Evolutionary conservation across 192 early-diverging fungal species (phyloP), one percentile per base, ranked within the genome.

Genomic region (Coemansia biformis): DNA sequence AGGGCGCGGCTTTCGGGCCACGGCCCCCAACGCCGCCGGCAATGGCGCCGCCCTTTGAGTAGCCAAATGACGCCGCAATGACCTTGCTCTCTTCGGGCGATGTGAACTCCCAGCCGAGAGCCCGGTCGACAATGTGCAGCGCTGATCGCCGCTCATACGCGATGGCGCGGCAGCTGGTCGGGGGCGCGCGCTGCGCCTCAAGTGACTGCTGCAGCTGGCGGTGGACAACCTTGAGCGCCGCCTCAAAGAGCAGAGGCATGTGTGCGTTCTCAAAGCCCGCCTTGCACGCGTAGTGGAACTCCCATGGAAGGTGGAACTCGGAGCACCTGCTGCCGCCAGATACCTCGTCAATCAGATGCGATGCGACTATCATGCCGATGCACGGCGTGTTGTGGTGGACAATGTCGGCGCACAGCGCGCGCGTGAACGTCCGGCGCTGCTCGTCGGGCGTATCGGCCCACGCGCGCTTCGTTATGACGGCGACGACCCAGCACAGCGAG

Each of bases 261-360:
- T 73, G 62, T 21, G 50, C 36, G 29, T 51, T 55, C 32, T 73
- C 69, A 47, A 73, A 73, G 16, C 63, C 50, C 8, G 46, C 45
- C 37, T 73, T 73, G 54, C 69, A 73, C 28, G 62, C 16, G 42
- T 66, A 73, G 38, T 73, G 69, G 18, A 73, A 73, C 36, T 73
- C 69, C 69, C 69, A 73, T 11, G 69, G 69, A 8, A 73, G 40
- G 18, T 52, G 48, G 31, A 73, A 65, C 50, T 73, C 62, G 11
- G 69, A 65, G 36, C 69, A 73, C 30, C 58, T 73, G 58, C 63
- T 73, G 32, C 63, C 69, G 30, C 69, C 69, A 4, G 69, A 24
- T n/a, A 73, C 43, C 50, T 73, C 69, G 38, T 73, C 69, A 9
- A 73, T 58, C 14, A 73, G 46, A 11, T 73, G 60, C 2, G 54